Conservation (phyloP, 139 green algal species). For the Chlamydomonas sp. region DNA sequence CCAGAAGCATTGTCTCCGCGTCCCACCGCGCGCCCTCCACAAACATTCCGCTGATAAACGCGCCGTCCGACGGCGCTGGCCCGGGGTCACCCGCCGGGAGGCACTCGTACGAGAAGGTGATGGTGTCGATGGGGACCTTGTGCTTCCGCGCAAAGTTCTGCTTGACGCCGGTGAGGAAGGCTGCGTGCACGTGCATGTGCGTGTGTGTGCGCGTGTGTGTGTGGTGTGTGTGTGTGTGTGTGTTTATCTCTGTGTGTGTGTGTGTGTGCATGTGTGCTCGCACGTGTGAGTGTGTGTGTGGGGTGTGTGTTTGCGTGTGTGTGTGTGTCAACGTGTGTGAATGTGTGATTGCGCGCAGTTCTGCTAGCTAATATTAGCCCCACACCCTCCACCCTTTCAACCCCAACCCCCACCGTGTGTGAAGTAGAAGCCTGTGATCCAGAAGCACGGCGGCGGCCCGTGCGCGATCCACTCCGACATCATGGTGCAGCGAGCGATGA, state of each 20-base stretch:
- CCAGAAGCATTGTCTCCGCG: neutral
- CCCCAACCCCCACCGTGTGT: too few species aligned
- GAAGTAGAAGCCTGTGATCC: slow-evolving; percentile 82
- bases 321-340: too few species aligned
- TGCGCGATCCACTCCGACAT: slow-evolving; percentile 53
- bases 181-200: too few species aligned
- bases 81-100: slow-evolving; percentile 11
- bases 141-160: slow-evolving; percentile 73
- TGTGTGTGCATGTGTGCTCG: too few species aligned
- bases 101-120: slow-evolving; percentile 63
- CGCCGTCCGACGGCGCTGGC: neutral
- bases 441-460: slow-evolving; percentile 61
- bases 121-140: slow-evolving; percentile 58
- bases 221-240: too few species aligned
- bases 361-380: too few species aligned
- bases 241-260: too few species aligned
- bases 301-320: too few species aligned
- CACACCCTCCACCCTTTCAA: too few species aligned
- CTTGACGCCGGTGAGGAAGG: slow-evolving; percentile 58
- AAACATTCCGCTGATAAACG: slow-evolving; percentile 21
- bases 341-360: too few species aligned
- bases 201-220: too few species aligned
- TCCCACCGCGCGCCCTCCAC: slow-evolving; percentile 47
- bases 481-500: slow-evolving; percentile 41
- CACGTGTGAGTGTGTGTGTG: too few species aligned